Evolutionary conservation across 1,139 yeast species (phyloP).

Genomic region (Blastobotrys malaysiensis): DNA sequence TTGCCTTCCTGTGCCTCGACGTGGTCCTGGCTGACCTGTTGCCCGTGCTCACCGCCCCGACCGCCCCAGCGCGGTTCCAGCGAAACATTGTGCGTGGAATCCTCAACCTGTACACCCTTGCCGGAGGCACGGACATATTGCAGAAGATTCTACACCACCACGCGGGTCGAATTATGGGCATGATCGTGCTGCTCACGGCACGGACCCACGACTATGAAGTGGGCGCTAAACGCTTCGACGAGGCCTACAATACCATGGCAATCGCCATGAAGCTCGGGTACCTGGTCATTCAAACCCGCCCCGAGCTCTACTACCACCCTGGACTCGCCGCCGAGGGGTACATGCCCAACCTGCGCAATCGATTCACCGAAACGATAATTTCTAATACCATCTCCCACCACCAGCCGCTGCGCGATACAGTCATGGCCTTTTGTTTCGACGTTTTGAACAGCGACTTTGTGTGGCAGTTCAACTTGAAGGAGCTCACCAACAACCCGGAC

Average conservation of each 20-base stretch:
- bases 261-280: conserved; percentile 14
- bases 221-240: conserved; percentile 7
- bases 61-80: conserved; percentile 16
- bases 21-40: conserved; percentile 17
- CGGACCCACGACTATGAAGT: conserved; percentile 17
- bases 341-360: neutral
- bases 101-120: conserved; percentile 16
- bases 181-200: conserved; percentile 13
- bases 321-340: neutral
- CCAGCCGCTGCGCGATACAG: conserved; percentile 10
- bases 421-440: conserved; percentile 9
- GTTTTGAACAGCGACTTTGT: conserved; percentile 6
- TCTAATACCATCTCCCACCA: conserved; percentile 2
- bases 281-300: conserved; percentile 15
- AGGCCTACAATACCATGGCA: conserved; percentile 13
- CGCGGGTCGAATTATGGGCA: conserved; percentile 12
- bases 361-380: conserved; percentile 9
- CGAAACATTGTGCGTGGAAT: conserved; percentile 21
- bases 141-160: conserved; percentile 11
- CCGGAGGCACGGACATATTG: conserved; percentile 16
- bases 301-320: conserved; percentile 7
- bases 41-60: conserved; percentile 13
- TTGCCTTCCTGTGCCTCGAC: conserved; percentile 13
- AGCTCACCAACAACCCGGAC: conserved; percentile 5
- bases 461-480: conserved; percentile 6